Conservation (phyloP, 352 stramenopile genomes). For the Peronospora belbahrii region DNA sequence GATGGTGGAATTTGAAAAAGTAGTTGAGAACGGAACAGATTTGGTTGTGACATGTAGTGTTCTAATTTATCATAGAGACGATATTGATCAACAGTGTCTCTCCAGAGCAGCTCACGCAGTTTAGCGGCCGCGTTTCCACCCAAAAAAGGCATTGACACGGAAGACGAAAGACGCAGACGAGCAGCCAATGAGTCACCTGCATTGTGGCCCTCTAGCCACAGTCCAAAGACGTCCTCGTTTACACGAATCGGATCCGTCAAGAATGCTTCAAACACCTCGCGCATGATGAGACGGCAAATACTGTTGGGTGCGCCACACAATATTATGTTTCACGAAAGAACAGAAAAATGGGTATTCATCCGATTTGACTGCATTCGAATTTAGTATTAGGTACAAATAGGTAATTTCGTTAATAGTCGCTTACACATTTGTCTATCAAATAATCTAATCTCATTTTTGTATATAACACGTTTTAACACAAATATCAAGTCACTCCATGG, state of each 20-base stretch:
- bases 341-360: no score
- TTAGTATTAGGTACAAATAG: no score
- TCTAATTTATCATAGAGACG: constrained; percentile 79
- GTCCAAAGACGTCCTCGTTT: constrained; percentile 67
- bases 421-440: no score
- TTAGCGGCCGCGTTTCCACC: constrained; percentile 39
- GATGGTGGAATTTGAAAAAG: constrained; percentile 74
- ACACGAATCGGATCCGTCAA: constrained; percentile 73
- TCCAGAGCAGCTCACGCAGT: constrained; percentile 64
- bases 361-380: no score
- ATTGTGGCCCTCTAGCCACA: constrained; percentile 75
- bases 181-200: constrained; percentile 42
- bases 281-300: constrained; percentile 35
- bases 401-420: no score
- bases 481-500: no score
- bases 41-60: constrained; percentile 75
- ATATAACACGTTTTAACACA: no score
- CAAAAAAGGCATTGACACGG: constrained; percentile 33
- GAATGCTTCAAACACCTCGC: constrained; percentile 78
- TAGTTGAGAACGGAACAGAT: constrained; percentile 68
- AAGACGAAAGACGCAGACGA: constrained; percentile 38
- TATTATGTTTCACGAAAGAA: no score
- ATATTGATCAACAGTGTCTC: constrained; percentile 80
- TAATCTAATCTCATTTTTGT: no score
- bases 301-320: no score